Base-by-base conservation (phyloP, 768 basidiomycete species). In the Boletus rubescentipes region DNA sequence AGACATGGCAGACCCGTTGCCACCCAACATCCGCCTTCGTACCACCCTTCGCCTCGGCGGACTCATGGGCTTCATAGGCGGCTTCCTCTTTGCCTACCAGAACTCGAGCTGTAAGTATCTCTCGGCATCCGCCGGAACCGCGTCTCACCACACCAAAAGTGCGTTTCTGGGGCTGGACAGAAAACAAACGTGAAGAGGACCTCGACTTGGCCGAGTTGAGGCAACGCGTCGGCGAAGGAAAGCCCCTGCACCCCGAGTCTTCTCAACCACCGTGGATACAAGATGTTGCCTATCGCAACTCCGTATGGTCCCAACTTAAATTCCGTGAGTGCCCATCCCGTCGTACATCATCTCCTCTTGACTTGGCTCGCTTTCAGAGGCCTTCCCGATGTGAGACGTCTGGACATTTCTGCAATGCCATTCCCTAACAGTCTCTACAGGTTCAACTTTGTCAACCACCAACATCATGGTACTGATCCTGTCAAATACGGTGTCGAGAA, bases 371-470 rank as follows among this genome's bases (percentile, higher is more conserved):
- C 60, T 52, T 46, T 10, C 66, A 89, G 87, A 81, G 60, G 76
- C 79, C 36, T 85, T 93, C 70, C 91, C 89, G 21, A 89, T 91
- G 89, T 89, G 66, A 70, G 85, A 68, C 30, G 10, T 32, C 21
- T 55, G 12, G 12, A 42, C 23, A 59, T 53, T 23, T 39, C 41
- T 1, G 9, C 30, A 6, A 14, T 40, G 18, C n/a, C 35, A 34
- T 40, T 3, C 46, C 35, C 49, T 67, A 39, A 69, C 38, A 2
- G 3, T 23, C 38, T 46, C 29, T n/a, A 9, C 65, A 96, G 93
- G 94, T 84, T 98, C 74, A 98, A 98, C 77, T 77, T 98, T 45
- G 94, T 95, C 62, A 89, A 95, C 70, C 94, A 97, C 70, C 85
- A 84, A 39, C 74, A 84, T 67, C 94, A 96, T 66, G 93, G 93